A percentile compares a stretch with the other conserved stretches of the same genome.
phyloP scores from a whole-genome alignment of 768 basidiomycete genomes.

The Candolleomyces efflorescens region DNA sequence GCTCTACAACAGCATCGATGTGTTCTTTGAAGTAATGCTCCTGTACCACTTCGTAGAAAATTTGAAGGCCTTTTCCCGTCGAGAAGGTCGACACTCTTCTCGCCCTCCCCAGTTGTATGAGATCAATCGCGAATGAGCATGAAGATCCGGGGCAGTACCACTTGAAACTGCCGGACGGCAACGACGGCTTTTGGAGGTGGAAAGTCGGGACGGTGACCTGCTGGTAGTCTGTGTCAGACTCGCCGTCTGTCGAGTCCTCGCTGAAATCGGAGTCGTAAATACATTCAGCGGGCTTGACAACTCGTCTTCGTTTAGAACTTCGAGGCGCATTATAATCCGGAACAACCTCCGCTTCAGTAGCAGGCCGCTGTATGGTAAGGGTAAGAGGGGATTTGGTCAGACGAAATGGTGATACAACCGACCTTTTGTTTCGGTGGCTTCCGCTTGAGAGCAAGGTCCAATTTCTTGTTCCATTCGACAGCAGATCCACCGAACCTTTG shows the following conservation, averaged over 20 bases:
- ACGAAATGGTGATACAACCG: background rate
- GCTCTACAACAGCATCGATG: background rate
- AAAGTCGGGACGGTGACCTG: background rate
- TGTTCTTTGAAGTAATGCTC: background rate
- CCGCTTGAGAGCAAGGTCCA: background rate
- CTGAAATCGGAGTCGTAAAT: slow-evolving; percentile 7
- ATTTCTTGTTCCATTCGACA: background rate
- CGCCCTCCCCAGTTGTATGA: background rate
- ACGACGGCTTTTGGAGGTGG: background rate
- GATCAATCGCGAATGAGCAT: background rate
- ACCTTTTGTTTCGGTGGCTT: background rate
- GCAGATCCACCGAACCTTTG: slow-evolving; percentile 3
- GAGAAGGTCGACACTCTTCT: background rate
- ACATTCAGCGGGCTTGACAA: background rate
- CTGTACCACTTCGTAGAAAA: background rate
- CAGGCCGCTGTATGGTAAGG: background rate
- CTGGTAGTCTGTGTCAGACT: background rate
- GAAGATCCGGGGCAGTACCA: background rate
- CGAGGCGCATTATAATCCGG: background rate
- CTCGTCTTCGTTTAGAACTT: background rate
- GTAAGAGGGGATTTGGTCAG: background rate
- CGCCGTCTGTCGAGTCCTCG: slow-evolving; percentile 1
- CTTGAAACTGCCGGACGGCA: background rate
- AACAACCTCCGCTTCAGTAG: background rate
- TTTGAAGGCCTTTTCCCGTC: background rate